These are phyloP conservation scores for Cucurbita maxima DNA, from an alignment of 306 rosid species.

Conservation along the genomic window DNA sequence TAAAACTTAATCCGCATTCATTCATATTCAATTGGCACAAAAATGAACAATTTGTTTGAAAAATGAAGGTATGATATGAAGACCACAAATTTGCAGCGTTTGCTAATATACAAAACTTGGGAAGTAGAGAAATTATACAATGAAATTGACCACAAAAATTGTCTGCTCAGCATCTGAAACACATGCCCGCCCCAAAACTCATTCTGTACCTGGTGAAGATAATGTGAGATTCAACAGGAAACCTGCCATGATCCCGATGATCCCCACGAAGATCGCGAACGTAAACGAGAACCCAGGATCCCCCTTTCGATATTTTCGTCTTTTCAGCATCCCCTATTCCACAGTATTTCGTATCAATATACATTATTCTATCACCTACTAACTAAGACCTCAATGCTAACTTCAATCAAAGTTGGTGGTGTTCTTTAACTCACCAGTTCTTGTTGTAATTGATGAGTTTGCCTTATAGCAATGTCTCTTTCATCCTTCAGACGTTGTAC, in stretches of 20 bases:
- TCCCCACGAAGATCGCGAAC: constrained; percentile 57
- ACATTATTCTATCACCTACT: too few relatives aligned
- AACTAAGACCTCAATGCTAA: not conserved
- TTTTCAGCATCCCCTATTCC: constrained; percentile 45
- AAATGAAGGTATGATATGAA: not conserved
- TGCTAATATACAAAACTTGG: not conserved
- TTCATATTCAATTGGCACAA: not conserved
- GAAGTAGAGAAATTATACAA: constrained; percentile 6
- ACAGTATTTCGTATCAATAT: not conserved
- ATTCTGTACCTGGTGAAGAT: constrained; percentile 49
- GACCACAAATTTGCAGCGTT: constrained; percentile 3
- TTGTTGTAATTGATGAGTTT: constrained; percentile 61
- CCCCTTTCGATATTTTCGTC: constrained; percentile 39
- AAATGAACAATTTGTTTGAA: not conserved
- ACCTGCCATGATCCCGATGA: constrained; percentile 73
- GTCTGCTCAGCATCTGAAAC: not conserved
- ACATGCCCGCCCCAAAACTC: constrained; percentile 7
- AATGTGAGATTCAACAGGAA: constrained; percentile 56
- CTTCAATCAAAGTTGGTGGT: too few relatives aligned
- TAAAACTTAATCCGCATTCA: not conserved
- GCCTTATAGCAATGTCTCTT: constrained; percentile 60
- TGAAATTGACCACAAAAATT: constrained; percentile 3
- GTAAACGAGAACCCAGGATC: constrained; percentile 61
- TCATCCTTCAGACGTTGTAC: constrained; percentile 62
- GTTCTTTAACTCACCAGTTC: constrained; percentile 47